Evolutionary conservation across 495 filamentous ascomycete species (phyloP).

Genomic region (Wilcoxina mikolae): DNA sequence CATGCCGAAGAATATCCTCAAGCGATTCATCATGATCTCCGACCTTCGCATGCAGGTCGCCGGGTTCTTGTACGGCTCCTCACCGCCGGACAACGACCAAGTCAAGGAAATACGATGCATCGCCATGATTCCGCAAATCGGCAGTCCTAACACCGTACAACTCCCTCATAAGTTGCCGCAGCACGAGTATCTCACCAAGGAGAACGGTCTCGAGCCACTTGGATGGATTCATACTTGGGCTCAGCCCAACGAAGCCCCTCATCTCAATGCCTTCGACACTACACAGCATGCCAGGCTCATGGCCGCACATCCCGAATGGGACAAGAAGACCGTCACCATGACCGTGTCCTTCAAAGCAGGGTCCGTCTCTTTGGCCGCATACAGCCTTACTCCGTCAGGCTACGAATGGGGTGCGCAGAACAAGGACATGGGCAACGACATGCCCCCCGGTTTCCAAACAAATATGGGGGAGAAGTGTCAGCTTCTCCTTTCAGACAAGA

Average conservation of each 20-base stretch:
- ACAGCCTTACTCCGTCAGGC: conserved; percentile 75
- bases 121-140: conserved; percentile 94
- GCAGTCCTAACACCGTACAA: conserved; percentile 80
- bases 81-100: conserved; percentile 83
- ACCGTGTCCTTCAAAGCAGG: conserved; percentile 98
- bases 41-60: conserved; percentile 94
- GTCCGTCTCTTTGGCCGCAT: conserved; percentile 85
- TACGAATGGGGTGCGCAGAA: conserved; percentile 98
- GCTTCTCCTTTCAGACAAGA: conserved; percentile 76
- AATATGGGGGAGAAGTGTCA: conserved; percentile 92
- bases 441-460: conserved; percentile 84
- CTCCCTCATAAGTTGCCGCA: conserved; percentile 83
- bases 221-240: conserved; percentile 93
- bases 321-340: conserved; percentile 91
- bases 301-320: conserved; percentile 67
- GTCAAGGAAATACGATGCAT: conserved; percentile 95
- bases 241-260: conserved; percentile 73
- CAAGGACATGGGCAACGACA: conserved; percentile 77
- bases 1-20: conserved; percentile 98
- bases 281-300: conserved; percentile 85
- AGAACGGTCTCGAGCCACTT: conserved; percentile 58
- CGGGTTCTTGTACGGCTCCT: conserved; percentile 87
- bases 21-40: conserved; percentile 95
- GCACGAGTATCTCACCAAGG: conserved; percentile 70
- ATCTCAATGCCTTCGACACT: conserved; percentile 90